Evolutionary conservation across 2,329 filamentous ascomycete genomes (phyloP).

Genomic region (Scedosporium minutisporum): DNA sequence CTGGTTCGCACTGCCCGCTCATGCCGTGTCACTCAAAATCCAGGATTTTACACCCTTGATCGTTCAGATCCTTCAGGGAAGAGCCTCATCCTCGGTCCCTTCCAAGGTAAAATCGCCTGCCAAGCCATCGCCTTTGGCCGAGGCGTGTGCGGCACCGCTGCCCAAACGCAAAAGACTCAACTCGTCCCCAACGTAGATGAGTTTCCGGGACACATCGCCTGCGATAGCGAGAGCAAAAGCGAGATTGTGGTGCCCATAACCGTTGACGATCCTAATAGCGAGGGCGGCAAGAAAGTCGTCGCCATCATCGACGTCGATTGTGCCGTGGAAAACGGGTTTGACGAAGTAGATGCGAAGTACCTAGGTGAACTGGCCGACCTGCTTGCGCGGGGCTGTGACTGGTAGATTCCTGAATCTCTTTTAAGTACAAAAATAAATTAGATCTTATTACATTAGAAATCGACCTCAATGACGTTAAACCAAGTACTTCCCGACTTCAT

Average conservation of each 20-base stretch:
- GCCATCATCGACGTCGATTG: constrained; percentile 78
- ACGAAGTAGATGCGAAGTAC: constrained; percentile 53
- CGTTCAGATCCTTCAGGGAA: constrained; percentile 23
- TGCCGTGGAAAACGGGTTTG: constrained; percentile 55
- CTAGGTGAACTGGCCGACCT: constrained; percentile 58
- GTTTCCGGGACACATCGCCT: constrained; percentile 76
- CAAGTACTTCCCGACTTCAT: constrained; percentile 1
- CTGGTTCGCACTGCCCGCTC: no score
- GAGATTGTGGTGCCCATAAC: constrained; percentile 75
- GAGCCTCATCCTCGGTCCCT: constrained; percentile 67
- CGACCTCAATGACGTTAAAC: constrained; percentile 4
- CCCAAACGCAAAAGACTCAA: constrained; percentile 50
- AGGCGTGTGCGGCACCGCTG: constrained; percentile 69
- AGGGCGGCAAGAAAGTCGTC: constrained; percentile 39
- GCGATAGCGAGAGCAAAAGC: constrained; percentile 64
- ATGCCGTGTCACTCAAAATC: background rate
- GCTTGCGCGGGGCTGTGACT: constrained; percentile 54
- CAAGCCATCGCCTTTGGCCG: constrained; percentile 65
- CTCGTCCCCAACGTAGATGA: constrained; percentile 59
- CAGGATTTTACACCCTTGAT: constrained; percentile 69
- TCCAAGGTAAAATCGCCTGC: constrained; percentile 72
- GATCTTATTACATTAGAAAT: background rate
- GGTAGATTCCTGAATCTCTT: constrained; percentile 27
- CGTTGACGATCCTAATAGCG: constrained; percentile 16
- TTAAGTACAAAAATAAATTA: background rate